Percentiles rank a stretch among this genome's conserved stretches.
Evolutionary conservation across 2,329 filamentous ascomycete genomes (phyloP).

Genomic region (Tympanopsis confertula): DNA sequence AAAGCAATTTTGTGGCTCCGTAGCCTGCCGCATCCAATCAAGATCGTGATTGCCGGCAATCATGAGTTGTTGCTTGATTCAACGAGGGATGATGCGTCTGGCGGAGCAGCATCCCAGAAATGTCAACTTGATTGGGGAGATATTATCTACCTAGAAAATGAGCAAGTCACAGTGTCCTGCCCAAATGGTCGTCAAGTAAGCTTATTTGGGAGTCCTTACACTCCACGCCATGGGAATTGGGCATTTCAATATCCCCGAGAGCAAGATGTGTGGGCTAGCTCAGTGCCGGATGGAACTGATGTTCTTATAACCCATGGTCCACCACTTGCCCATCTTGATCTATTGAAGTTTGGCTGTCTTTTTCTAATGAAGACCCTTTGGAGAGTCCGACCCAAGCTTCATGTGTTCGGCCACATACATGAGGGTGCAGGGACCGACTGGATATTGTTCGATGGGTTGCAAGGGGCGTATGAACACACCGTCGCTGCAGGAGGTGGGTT

Average conservation of each 20-base stretch:
- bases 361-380: slow-evolving; percentile 16
- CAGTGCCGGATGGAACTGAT: slow-evolving; percentile 13
- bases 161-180: slow-evolving; percentile 10
- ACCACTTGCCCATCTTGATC: slow-evolving; percentile 21
- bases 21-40: slow-evolving; percentile 7
- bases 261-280: slow-evolving; percentile 10
- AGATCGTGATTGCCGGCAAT: slow-evolving; percentile 12
- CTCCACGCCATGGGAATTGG: slow-evolving; percentile 21
- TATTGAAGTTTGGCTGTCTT: slow-evolving; percentile 16
- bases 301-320: slow-evolving; percentile 26
- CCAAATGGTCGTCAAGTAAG: slow-evolving; percentile 15
- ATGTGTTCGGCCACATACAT: slow-evolving; percentile 26
- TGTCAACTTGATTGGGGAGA: slow-evolving; percentile 18
- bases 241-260: slow-evolving; percentile 25
- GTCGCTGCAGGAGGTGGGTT: slow-evolving; percentile 6
- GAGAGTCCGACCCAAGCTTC: slow-evolving; percentile 16
- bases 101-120: slow-evolving; percentile 6
- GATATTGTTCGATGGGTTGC: slow-evolving; percentile 15
- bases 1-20: slow-evolving; percentile 8
- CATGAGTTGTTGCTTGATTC: slow-evolving; percentile 8
- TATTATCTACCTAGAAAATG: slow-evolving; percentile 19
- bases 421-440: slow-evolving; percentile 17
- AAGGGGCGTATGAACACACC: slow-evolving; percentile 10
- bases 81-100: slow-evolving; percentile 7
- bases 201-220: slow-evolving; percentile 21